Evolutionary conservation across 148 eudicot species (phyloP).

Genomic region (Rhododendron kiyosumense): DNA sequence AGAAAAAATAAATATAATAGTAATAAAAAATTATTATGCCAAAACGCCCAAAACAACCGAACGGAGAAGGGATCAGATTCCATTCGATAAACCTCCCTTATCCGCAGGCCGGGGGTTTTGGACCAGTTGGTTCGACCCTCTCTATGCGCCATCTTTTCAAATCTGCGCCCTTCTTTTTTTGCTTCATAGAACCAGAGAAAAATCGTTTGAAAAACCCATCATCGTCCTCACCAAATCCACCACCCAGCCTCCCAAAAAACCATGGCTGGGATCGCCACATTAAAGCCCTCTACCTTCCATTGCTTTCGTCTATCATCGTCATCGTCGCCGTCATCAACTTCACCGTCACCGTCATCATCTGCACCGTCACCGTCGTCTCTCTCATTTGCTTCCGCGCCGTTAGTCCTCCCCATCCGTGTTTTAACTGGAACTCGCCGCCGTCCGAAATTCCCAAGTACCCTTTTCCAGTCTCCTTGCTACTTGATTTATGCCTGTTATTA

Average conservation of each 20-base stretch:
- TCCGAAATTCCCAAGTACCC: slow-evolving; percentile 37
- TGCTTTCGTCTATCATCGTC: slow-evolving; percentile 13
- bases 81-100: neutral
- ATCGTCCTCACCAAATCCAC: neutral
- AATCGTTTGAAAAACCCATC: neutral
- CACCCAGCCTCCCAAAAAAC: neutral
- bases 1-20: no score
- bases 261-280: slow-evolving; percentile 43
- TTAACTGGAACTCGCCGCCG: slow-evolving; percentile 30
- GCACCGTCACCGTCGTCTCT: slow-evolving; percentile 15
- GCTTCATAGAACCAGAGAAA: neutral
- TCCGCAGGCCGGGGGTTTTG: neutral
- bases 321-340: neutral
- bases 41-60: no score
- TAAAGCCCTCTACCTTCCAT: slow-evolving; percentile 29
- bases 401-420: slow-evolving; percentile 17
- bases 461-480: neutral
- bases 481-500: neutral
- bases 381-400: slow-evolving; percentile 28
- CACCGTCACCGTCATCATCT: neutral
- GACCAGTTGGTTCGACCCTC: neutral
- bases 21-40: no score
- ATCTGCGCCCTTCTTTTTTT: neutral
- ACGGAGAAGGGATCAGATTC: neutral
- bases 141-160: neutral